These are phyloP conservation scores for Eremothecium cymbalariae DNA, from an alignment of 1,139 yeast genomes.

Conservation along the genomic window DNA sequence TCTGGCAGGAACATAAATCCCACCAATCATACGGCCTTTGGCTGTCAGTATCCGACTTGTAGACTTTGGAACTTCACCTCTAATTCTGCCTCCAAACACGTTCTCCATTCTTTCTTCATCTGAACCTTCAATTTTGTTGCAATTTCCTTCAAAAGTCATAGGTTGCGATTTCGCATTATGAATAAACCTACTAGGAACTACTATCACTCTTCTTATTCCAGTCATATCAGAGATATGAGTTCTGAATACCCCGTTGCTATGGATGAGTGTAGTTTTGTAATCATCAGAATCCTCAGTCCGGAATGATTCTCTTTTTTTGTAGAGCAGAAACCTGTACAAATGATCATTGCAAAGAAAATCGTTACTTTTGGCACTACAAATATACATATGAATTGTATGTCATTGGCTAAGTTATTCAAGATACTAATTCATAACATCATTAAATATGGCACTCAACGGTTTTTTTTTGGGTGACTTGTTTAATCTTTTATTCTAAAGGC, in stretches of 20 bases:
- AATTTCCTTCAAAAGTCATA: conserved; percentile 43
- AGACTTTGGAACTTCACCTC: conserved; percentile 45
- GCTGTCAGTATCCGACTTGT: conserved; percentile 41
- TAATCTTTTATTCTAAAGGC: conserved; percentile 12
- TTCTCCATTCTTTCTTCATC: conserved; percentile 43
- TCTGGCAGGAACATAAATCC: conserved; percentile 65
- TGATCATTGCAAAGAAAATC: no score
- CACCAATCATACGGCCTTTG: conserved; percentile 48
- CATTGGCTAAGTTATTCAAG: no score
- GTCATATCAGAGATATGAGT: neutral
- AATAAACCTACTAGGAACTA: conserved; percentile 34
- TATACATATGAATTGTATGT: no score
- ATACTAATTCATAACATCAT: no score
- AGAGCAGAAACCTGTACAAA: no score
- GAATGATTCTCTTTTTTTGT: no score
- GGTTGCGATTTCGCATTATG: conserved; percentile 36
- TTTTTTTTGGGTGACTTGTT: neutral
- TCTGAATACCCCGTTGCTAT: no score
- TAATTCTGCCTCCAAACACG: conserved; percentile 52
- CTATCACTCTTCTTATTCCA: neutral
- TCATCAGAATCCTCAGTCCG: no score
- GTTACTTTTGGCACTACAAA: no score
- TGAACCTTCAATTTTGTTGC: conserved; percentile 33
- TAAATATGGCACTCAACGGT: no score
- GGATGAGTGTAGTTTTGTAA: no score